Evolutionary conservation across 352 stramenopile genomes (phyloP).

Genomic region (Thalassiosira exigua): DNA sequence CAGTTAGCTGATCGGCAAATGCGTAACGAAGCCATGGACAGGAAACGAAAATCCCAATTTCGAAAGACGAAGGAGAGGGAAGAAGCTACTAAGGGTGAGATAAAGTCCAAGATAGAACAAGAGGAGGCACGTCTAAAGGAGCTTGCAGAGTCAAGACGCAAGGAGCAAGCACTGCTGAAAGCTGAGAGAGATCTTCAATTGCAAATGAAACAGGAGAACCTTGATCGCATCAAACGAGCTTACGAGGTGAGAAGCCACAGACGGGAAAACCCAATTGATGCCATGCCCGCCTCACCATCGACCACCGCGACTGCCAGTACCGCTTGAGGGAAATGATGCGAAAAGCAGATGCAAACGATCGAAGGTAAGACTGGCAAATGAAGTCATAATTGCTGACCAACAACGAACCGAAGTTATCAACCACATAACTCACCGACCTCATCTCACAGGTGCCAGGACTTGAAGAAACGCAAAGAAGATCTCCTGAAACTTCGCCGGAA

Average conservation of each 20-base stretch:
- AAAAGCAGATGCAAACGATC: conserved; percentile 41
- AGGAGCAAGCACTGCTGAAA: conserved; percentile 43
- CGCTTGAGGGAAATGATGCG: conserved; percentile 22
- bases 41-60: conserved; percentile 36
- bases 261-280: no score
- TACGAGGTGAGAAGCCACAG: no score
- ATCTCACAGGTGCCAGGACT: conserved; percentile 3
- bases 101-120: conserved; percentile 39
- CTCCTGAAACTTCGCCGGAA: conserved; percentile 32
- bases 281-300: no score
- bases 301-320: no score
- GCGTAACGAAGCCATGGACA: conserved; percentile 32
- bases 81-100: conserved; percentile 24
- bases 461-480: conserved; percentile 47
- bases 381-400: no score
- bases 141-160: conserved; percentile 16
- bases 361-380: conserved; percentile 14
- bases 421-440: no score
- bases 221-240: conserved; percentile 39
- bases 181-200: conserved; percentile 38
- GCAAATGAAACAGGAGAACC: conserved; percentile 46
- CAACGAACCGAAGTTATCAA: no score
- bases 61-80: conserved; percentile 37
- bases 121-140: conserved; percentile 29
- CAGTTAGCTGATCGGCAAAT: conserved; percentile 14